These are phyloP conservation scores for Mollisia scopiformis DNA, from an alignment of 2,329 filamentous ascomycete species.

Conservation along the genomic window DNA sequence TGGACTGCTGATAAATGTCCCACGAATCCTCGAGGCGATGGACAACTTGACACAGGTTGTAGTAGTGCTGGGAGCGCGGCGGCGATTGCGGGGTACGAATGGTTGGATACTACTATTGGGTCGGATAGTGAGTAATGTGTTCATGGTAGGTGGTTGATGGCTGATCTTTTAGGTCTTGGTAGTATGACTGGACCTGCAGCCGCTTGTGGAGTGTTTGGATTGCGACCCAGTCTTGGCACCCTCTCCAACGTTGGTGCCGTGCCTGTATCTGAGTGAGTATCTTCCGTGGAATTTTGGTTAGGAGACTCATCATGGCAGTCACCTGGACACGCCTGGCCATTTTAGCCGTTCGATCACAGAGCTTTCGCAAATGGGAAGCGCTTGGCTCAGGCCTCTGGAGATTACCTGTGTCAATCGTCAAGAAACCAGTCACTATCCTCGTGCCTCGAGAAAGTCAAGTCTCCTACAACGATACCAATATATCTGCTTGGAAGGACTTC, in stretches of 20 bases:
- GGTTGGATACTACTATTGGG: constrained; percentile 53
- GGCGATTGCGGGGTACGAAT: constrained; percentile 45
- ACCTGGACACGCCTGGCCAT: constrained; percentile 24
- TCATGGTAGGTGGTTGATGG: not conserved
- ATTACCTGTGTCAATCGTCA: not conserved
- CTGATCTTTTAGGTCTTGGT: constrained; percentile 35
- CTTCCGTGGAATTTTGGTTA: not conserved
- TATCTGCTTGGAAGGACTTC: not conserved
- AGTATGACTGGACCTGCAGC: constrained; percentile 27
- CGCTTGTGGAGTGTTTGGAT: constrained; percentile 20
- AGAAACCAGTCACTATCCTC: not conserved
- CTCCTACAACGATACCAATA: not conserved
- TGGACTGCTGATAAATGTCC: constrained; percentile 44
- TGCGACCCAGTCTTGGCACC: constrained; percentile 18
- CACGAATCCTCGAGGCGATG: constrained; percentile 48
- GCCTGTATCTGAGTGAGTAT: constrained; percentile 16
- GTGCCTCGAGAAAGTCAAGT: not conserved
- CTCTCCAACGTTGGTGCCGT: constrained; percentile 17
- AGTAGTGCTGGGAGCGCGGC: constrained; percentile 50
- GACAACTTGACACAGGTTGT: constrained; percentile 46
- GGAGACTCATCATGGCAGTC: constrained; percentile 5
- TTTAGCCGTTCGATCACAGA: constrained; percentile 22
- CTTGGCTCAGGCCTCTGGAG: constrained; percentile 7
- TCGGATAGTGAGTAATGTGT: constrained; percentile 41
- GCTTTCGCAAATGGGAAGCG: not conserved